phyloP scores from a whole-genome alignment of 2,329 filamentous ascomycete genomes.

The Neopestalotiopsis rosae region DNA sequence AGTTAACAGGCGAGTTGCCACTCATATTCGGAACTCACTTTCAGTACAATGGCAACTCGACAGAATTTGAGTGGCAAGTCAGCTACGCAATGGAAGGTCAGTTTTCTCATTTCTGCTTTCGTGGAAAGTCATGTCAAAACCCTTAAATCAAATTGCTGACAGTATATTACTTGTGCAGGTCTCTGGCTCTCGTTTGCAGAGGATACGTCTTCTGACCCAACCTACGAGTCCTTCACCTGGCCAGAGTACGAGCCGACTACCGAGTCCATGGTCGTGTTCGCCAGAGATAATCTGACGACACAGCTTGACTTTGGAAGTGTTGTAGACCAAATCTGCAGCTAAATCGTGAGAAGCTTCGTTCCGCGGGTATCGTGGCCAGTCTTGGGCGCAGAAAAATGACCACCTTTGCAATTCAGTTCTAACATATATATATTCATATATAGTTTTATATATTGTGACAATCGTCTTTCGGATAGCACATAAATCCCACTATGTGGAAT shows the following conservation, averaged over 20 bases:
- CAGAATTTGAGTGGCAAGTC: constrained; percentile 35
- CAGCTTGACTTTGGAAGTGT: constrained; percentile 8
- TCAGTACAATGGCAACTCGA: constrained; percentile 35
- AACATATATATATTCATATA: too few species aligned
- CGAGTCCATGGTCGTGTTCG: constrained; percentile 2
- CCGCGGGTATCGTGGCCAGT: too few species aligned
- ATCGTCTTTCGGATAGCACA: too few species aligned
- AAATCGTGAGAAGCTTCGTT: too few species aligned
- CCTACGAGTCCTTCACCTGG: not conserved
- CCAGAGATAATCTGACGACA: not conserved
- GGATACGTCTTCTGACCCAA: not conserved
- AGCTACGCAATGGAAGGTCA: constrained; percentile 33
- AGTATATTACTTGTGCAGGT: too few species aligned
- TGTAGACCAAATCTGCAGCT: constrained; percentile 6
- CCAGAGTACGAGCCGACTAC: constrained; percentile 3
- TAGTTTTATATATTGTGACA: too few species aligned
- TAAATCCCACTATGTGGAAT: too few species aligned
- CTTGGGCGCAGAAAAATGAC: too few species aligned
- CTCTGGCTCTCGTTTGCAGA: constrained; percentile 11
- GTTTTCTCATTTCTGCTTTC: not conserved
- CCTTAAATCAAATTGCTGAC: too few species aligned
- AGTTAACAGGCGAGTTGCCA: constrained; percentile 31
- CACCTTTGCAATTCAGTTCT: too few species aligned
- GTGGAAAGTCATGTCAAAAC: too few species aligned
- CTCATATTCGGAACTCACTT: constrained; percentile 37